Conservation (phyloP, 1,139 yeast species). For the Arxiozyma telluris region DNA sequence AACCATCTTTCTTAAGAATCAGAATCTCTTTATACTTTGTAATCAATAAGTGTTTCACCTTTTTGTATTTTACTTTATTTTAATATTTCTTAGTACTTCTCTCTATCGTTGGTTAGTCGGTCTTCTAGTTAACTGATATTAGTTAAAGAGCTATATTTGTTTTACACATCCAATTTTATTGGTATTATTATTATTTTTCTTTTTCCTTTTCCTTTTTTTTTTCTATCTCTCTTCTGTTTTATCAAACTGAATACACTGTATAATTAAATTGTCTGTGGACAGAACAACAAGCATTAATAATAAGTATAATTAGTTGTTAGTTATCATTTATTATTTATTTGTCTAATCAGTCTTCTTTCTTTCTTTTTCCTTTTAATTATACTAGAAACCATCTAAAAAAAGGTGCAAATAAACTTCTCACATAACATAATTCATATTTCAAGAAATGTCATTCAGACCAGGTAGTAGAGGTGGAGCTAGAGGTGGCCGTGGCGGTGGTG, state of each 20-base stretch:
- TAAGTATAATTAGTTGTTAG: neutral
- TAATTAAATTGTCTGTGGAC: neutral
- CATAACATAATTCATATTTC: constrained; percentile 5
- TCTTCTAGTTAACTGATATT: too few relatives aligned
- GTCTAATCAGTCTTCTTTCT: too few relatives aligned
- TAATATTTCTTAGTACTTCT: neutral
- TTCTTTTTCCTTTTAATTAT: neutral
- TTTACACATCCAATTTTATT: neutral
- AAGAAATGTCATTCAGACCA: constrained; percentile 46
- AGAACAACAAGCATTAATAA: neutral
- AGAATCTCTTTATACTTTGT: too few relatives aligned
- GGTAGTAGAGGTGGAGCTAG: constrained; percentile 39
- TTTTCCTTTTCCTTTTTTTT: too few relatives aligned
- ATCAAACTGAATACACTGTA: neutral
- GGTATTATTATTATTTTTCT: too few relatives aligned
- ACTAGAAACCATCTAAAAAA: neutral
- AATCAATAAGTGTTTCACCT: too few relatives aligned
- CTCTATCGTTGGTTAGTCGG: neutral
- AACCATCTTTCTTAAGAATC: neutral
- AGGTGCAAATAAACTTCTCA: neutral
- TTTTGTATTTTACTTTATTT: too few relatives aligned
- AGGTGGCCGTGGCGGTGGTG: constrained; percentile 37
- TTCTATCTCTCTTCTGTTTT: too few relatives aligned
- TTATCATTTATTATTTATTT: neutral
- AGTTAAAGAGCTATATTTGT: neutral